A percentile compares a stretch with the other conserved stretches of the same genome.
Conservation (phyloP, 371 early-diverging fungal species). For the Rhizopus microsporus region DNA sequence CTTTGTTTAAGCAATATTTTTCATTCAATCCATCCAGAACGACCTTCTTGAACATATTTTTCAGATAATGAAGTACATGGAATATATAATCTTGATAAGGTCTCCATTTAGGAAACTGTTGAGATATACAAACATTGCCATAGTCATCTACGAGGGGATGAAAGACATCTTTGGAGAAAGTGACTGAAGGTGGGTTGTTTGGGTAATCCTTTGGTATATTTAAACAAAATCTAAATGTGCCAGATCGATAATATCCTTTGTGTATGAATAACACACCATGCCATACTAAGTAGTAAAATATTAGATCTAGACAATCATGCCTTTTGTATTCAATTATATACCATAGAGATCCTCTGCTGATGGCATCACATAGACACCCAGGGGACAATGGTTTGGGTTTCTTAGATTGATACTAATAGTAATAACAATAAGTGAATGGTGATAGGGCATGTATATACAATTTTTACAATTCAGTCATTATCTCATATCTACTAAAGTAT, state of each 20-base stretch:
- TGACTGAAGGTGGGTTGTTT: conserved; percentile 80
- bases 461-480: conserved; percentile 62
- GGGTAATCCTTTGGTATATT: conserved; percentile 89
- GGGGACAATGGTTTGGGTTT: conserved; percentile 76
- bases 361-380: conserved; percentile 83
- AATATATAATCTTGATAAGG: conserved; percentile 80
- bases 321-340: conserved; percentile 27
- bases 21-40: conserved; percentile 73
- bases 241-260: conserved; percentile 89
- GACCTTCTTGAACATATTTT: conserved; percentile 79
- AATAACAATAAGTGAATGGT: background rate
- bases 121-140: conserved; percentile 68
- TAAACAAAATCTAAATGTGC: conserved; percentile 91
- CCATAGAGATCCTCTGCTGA: conserved; percentile 65
- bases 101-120: conserved; percentile 82
- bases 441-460: background rate
- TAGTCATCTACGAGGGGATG: conserved; percentile 91
- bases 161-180: conserved; percentile 87
- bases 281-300: conserved; percentile 59
- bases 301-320: too few relatives aligned
- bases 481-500: conserved; percentile 47
- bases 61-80: conserved; percentile 84
- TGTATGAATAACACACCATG: conserved; percentile 85
- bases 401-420: conserved; percentile 63
- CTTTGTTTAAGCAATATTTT: conserved; percentile 71